These are phyloP conservation scores for Botrytis fabae DNA, from an alignment of 2,329 filamentous ascomycete species.

Conservation along the genomic window DNA sequence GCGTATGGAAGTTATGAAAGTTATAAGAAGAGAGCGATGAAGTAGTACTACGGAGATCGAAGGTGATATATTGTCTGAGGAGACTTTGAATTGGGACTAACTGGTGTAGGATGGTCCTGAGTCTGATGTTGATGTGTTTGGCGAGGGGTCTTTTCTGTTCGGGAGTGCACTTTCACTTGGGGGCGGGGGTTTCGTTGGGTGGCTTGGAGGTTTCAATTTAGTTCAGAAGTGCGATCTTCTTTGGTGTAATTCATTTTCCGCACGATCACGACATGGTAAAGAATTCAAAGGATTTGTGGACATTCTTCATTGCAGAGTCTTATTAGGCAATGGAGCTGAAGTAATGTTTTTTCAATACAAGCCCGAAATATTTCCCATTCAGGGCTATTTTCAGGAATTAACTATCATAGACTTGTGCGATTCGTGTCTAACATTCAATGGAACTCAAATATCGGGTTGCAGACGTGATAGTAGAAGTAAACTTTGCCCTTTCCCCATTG, in stretches of 20 bases:
- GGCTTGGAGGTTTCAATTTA: background rate
- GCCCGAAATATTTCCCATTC: background rate
- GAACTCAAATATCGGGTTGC: too few species aligned
- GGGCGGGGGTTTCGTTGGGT: background rate
- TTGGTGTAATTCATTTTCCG: background rate
- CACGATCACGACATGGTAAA: background rate
- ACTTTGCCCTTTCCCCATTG: background rate
- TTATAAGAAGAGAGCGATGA: conserved; percentile 14
- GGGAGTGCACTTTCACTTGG: background rate
- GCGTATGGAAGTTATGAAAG: conserved; percentile 20
- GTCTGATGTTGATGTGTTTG: fast-evolving
- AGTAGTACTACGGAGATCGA: background rate
- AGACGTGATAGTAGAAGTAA: background rate
- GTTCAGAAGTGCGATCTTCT: too few species aligned
- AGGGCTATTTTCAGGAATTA: too few species aligned
- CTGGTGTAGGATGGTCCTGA: background rate
- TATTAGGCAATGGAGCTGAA: background rate
- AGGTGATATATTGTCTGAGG: background rate
- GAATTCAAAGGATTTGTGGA: background rate
- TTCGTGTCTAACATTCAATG: too few species aligned
- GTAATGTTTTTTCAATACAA: background rate
- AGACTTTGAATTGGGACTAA: background rate
- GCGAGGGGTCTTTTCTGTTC: background rate
- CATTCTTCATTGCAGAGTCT: background rate
- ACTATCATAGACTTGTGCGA: too few species aligned